Evolutionary conservation across 1,139 yeast species (phyloP).

Genomic region (Geotrichum histeridarum): DNA sequence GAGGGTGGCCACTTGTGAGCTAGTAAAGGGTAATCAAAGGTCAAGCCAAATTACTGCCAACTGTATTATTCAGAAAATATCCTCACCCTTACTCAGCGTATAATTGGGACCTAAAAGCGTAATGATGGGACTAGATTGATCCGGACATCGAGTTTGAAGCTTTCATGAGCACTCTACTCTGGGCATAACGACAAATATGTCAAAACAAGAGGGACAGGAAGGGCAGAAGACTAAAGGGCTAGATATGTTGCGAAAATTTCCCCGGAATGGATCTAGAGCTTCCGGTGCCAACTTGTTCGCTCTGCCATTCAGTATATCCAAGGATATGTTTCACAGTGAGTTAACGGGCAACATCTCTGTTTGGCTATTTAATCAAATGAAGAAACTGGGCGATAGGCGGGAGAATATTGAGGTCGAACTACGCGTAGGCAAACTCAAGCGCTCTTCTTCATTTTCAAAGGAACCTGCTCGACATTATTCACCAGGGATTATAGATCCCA

Average conservation of each 20-base stretch:
- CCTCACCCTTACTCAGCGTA: too few relatives aligned
- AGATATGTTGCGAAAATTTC: too few relatives aligned
- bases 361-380: conserved; percentile 7
- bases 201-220: too few relatives aligned
- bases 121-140: too few relatives aligned
- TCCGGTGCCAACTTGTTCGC: background rate
- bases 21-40: background rate
- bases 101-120: too few relatives aligned
- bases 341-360: conserved; percentile 6
- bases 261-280: background rate
- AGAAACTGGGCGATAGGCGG: conserved; percentile 2
- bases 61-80: too few relatives aligned
- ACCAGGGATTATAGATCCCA: conserved; percentile 1
- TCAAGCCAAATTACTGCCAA: too few relatives aligned
- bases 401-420: conserved; percentile 5
- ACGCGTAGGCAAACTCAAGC: conserved; percentile 2
- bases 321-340: conserved; percentile 1
- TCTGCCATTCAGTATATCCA: conserved; percentile 2
- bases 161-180: too few relatives aligned
- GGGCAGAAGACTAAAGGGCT: too few relatives aligned
- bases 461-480: background rate
- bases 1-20: background rate
- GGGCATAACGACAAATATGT: too few relatives aligned
- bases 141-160: too few relatives aligned
- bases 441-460: background rate